Conservation (phyloP, 192 early-diverging fungal genomes). For the Coemansia erecta region DNA sequence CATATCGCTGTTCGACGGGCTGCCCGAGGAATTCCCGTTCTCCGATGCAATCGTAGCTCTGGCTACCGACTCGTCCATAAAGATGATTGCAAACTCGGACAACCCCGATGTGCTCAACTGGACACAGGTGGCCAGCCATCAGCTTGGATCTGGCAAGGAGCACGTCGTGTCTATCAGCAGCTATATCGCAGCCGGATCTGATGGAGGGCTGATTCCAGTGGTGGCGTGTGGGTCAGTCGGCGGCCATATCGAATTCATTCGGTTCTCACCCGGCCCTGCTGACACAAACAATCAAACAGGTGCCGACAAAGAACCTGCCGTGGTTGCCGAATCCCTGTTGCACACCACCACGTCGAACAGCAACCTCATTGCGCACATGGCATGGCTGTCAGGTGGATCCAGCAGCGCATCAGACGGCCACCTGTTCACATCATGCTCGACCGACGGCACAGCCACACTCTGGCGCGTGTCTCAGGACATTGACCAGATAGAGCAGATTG, state of each 20-base stretch:
- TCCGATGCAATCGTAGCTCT: slow-evolving; percentile 18
- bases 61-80: slow-evolving; percentile 38
- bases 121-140: slow-evolving; percentile 32
- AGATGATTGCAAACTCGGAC: slow-evolving; percentile 19
- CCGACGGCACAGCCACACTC: slow-evolving; percentile 28
- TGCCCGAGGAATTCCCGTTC: slow-evolving; percentile 20
- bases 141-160: slow-evolving; percentile 12
- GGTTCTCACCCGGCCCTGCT: background rate
- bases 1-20: slow-evolving; percentile 20
- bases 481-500: slow-evolving; percentile 6
- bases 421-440: slow-evolving; percentile 19
- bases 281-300: too few relatives aligned
- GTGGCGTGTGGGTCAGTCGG: slow-evolving; percentile 30
- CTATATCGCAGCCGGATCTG: background rate
- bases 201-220: slow-evolving; percentile 4
- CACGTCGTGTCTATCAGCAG: slow-evolving; percentile 29
- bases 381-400: slow-evolving; percentile 14
- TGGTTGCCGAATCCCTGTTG: background rate
- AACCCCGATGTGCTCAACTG: slow-evolving; percentile 29
- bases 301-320: background rate
- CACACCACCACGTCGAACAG: background rate
- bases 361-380: slow-evolving; percentile 10
- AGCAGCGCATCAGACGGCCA: background rate
- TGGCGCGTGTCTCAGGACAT: slow-evolving; percentile 24
- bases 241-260: slow-evolving; percentile 23